Percentiles rank a stretch among this genome's conserved stretches.
phyloP scores from a whole-genome alignment of 192 early-diverging fungal genomes.

The Allomyces javanicus region DNA sequence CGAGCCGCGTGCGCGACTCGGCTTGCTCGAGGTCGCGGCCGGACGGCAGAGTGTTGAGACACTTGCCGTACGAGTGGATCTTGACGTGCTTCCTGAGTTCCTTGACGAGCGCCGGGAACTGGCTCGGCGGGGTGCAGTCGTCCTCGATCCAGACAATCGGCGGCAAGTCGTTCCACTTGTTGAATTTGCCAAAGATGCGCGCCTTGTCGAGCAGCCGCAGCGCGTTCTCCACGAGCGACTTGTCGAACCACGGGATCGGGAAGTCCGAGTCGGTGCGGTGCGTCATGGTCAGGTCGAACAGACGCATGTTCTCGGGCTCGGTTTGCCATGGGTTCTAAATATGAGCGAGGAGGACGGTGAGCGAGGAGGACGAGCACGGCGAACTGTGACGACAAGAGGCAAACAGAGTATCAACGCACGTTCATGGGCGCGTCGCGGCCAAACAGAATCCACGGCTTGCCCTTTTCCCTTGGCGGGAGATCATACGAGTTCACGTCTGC shows the following conservation, averaged over 20 bases:
- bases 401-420: no score
- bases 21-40: neutral
- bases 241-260: neutral
- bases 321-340: neutral
- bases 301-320: neutral
- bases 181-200: neutral
- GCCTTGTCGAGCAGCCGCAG: neutral
- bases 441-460: neutral
- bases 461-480: neutral
- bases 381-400: no score
- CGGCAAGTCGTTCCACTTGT: neutral
- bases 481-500: neutral
- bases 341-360: neutral
- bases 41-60: neutral
- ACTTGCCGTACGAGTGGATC: neutral
- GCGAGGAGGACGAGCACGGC: no score
- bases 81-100: neutral
- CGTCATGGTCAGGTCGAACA: neutral
- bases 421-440: neutral
- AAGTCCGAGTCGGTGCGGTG: neutral
- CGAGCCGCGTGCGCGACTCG: neutral
- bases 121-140: neutral
- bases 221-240: neutral
- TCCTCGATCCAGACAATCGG: neutral
- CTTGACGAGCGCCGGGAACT: neutral